Percentiles rank a stretch among this genome's conserved stretches.
Conservation (phyloP, 352 stramenopile genomes). For the Phytophthora gonapodyides region DNA sequence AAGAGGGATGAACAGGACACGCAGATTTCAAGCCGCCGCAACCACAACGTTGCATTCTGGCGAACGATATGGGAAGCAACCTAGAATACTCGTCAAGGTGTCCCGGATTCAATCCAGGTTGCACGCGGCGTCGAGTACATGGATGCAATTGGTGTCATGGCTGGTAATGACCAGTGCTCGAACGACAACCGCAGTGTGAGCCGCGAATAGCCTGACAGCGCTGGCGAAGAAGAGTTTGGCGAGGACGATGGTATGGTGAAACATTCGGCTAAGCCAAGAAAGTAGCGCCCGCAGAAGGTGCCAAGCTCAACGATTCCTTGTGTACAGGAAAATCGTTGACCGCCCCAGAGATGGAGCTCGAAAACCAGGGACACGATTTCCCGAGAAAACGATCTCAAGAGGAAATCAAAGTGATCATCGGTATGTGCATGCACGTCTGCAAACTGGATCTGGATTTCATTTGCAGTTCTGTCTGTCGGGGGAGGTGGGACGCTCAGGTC, state of each 20-base stretch:
- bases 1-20: constrained; percentile 60
- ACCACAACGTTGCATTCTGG: constrained; percentile 59
- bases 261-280: constrained; percentile 26
- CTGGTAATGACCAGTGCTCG: constrained; percentile 47
- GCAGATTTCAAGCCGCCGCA: constrained; percentile 57
- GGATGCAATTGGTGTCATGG: constrained; percentile 28
- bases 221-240: constrained; percentile 41
- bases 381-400: no score
- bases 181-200: constrained; percentile 50
- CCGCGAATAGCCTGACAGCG: constrained; percentile 51
- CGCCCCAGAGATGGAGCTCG: constrained; percentile 2
- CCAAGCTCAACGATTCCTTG: constrained; percentile 59
- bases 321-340: constrained; percentile 65
- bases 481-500: constrained; percentile 69
- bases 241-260: constrained; percentile 21
- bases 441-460: constrained; percentile 87
- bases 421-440: constrained; percentile 55
- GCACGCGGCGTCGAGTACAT: constrained; percentile 66
- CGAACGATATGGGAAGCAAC: constrained; percentile 56
- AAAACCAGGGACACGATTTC: no score
- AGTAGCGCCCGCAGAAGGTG: constrained; percentile 51
- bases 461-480: constrained; percentile 66
- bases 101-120: constrained; percentile 60
- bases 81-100: constrained; percentile 56
- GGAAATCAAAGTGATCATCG: no score